Percentiles rank a stretch among this genome's conserved stretches.
phyloP scores from a whole-genome alignment of 2,329 filamentous ascomycete species.

The Fusarium penzigii region DNA sequence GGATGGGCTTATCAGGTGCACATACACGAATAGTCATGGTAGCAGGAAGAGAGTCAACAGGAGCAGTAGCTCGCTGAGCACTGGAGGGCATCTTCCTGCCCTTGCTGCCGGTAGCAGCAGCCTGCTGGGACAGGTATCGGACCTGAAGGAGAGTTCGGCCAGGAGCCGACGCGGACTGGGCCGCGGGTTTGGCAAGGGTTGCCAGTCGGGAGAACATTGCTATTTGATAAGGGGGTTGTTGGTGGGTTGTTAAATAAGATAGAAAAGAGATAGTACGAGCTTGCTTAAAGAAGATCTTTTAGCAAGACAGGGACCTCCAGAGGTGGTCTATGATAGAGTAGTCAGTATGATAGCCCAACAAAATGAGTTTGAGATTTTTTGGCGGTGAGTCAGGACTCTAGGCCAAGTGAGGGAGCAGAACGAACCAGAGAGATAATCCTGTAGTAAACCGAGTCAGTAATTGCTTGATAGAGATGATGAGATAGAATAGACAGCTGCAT shows the following conservation, averaged over 20 bases:
- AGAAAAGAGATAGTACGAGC: slow-evolving; percentile 8
- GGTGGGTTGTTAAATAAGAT: not conserved
- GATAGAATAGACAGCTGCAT: slow-evolving; percentile 4
- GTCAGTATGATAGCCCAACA: slow-evolving; percentile 17
- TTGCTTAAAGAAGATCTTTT: slow-evolving; percentile 21
- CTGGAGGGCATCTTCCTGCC: slow-evolving; percentile 66
- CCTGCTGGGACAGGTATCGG: slow-evolving; percentile 38
- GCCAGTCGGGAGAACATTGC: slow-evolving; percentile 63
- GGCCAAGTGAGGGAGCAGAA: slow-evolving; percentile 21
- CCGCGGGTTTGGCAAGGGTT: slow-evolving; percentile 54
- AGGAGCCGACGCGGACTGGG: slow-evolving; percentile 44
- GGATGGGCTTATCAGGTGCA: slow-evolving; percentile 9
- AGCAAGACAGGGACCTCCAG: slow-evolving; percentile 42
- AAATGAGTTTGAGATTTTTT: slow-evolving; percentile 4
- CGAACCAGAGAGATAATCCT: slow-evolving; percentile 79
- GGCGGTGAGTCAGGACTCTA: slow-evolving; percentile 44
- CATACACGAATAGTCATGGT: slow-evolving; percentile 91
- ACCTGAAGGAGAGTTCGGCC: slow-evolving; percentile 42
- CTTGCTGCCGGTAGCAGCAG: slow-evolving; percentile 65
- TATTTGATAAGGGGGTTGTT: slow-evolving; percentile 12
- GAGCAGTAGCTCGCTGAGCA: slow-evolving; percentile 60
- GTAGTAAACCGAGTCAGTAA: slow-evolving; percentile 44
- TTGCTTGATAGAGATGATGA: slow-evolving; percentile 17
- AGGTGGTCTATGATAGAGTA: slow-evolving; percentile 39
- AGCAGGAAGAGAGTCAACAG: slow-evolving; percentile 61